A percentile compares a stretch with the other conserved stretches of the same genome.
These are phyloP conservation scores for Saccharomyces hybrid DNA, from an alignment of 1,139 yeast genomes.

Conservation along the genomic window DNA sequence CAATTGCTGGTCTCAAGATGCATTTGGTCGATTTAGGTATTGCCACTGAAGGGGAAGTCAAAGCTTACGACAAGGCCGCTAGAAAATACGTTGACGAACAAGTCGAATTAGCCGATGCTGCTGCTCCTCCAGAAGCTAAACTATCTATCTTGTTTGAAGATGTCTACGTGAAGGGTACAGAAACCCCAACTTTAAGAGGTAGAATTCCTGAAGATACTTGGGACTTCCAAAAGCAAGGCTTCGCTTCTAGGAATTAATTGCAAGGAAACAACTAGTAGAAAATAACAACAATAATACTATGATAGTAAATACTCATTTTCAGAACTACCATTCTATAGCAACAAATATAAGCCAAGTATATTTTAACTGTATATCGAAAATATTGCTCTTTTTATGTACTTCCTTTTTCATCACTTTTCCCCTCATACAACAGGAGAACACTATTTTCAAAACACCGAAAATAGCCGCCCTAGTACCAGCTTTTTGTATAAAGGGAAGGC, in stretches of 20 bases:
- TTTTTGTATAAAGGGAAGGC: neutral
- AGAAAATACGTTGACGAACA: conserved; percentile 93
- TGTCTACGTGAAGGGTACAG: conserved; percentile 91
- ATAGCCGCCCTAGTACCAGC: neutral
- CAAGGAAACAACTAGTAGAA: neutral
- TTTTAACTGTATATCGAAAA: neutral
- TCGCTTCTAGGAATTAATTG: conserved; percentile 33
- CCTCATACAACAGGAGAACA: neutral
- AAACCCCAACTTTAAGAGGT: conserved; percentile 88
- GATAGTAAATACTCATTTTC: neutral
- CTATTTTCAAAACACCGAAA: neutral
- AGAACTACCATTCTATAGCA: neutral
- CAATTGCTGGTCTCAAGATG: conserved; percentile 91
- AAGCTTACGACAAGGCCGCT: conserved; percentile 89
- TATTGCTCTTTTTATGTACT: neutral
- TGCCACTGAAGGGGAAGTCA: conserved; percentile 90
- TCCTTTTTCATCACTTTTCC: neutral
- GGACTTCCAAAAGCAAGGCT: conserved; percentile 72
- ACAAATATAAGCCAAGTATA: neutral
- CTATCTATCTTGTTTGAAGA: conserved; percentile 93
- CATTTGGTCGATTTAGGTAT: conserved; percentile 72
- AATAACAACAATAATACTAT: neutral
- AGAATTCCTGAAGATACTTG: conserved; percentile 91
- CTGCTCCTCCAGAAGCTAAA: conserved; percentile 93
- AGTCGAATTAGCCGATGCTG: conserved; percentile 86